These are phyloP conservation scores for Vanrija pseudolonga DNA, from an alignment of 1,284 basidiomycete species.

Conservation along the genomic window DNA sequence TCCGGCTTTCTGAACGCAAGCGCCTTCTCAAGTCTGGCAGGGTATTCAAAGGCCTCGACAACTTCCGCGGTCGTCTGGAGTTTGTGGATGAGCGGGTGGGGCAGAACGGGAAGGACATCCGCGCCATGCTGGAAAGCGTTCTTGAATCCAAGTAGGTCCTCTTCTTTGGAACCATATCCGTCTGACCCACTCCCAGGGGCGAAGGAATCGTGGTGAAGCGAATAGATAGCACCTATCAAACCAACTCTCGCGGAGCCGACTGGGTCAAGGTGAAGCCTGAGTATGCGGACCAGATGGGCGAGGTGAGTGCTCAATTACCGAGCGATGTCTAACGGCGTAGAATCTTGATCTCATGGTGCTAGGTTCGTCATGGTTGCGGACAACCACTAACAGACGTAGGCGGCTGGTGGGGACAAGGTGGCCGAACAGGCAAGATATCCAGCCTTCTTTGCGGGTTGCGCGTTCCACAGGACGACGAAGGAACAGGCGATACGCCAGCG, in stretches of 20 bases:
- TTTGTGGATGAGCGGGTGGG: slow-evolving; percentile 68
- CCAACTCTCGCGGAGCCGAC: slow-evolving; percentile 78
- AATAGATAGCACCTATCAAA: slow-evolving; percentile 67
- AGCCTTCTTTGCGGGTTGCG: slow-evolving; percentile 50
- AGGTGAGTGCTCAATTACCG: slow-evolving; percentile 13
- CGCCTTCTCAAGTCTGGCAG: slow-evolving; percentile 36
- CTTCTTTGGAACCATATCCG: no score
- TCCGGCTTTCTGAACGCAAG: slow-evolving; percentile 48
- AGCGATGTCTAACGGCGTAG: slow-evolving; percentile 50
- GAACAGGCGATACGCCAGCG: slow-evolving; percentile 60
- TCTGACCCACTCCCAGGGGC: slow-evolving; percentile 54
- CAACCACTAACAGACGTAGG: slow-evolving; percentile 10
- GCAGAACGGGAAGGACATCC: slow-evolving; percentile 72
- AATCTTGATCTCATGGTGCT: slow-evolving; percentile 85
- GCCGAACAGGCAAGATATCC: slow-evolving; percentile 49
- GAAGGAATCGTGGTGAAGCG: slow-evolving; percentile 91
- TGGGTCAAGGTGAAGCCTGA: slow-evolving; percentile 97
- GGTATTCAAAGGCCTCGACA: slow-evolving; percentile 39
- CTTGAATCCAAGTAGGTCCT: slow-evolving; percentile 58
- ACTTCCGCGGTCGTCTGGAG: slow-evolving; percentile 70
- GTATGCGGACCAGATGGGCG: slow-evolving; percentile 52
- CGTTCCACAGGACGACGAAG: slow-evolving; percentile 51
- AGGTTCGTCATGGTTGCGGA: slow-evolving; percentile 50
- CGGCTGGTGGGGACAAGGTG: slow-evolving; percentile 52
- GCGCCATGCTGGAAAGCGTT: slow-evolving; percentile 70